A percentile compares a stretch with the other conserved stretches of the same genome.
Evolutionary conservation across 2,329 filamentous ascomycete species (phyloP).

Genomic region (Penicillium sp.): DNA sequence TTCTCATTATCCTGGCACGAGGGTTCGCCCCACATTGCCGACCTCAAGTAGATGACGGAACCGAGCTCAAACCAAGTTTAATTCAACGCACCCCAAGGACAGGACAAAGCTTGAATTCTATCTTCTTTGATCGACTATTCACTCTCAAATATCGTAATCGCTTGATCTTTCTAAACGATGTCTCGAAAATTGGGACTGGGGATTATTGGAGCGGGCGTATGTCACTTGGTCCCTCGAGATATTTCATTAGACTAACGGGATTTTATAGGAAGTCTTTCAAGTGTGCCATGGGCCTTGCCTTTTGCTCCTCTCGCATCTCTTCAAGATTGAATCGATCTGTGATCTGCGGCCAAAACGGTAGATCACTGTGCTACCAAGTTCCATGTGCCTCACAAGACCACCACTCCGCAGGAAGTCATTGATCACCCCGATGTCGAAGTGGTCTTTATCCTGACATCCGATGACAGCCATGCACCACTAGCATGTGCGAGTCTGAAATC

Average conservation of each 20-base stretch:
- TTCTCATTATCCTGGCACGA: neutral
- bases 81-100: neutral
- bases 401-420: constrained; percentile 13
- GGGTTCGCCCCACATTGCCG: neutral
- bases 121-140: neutral
- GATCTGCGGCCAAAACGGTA: constrained; percentile 13
- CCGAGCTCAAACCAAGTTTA: neutral
- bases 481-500: constrained; percentile 13
- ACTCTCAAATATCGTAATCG: too few species aligned
- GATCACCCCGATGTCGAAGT: constrained; percentile 11
- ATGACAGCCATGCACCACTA: constrained; percentile 17
- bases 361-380: constrained; percentile 15
- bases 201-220: constrained; percentile 15
- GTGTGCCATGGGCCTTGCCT: constrained; percentile 16
- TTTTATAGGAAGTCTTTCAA: constrained; percentile 15
- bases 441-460: constrained; percentile 20
- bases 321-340: constrained; percentile 17
- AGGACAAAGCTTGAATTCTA: neutral
- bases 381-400: constrained; percentile 11
- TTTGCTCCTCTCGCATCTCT: constrained; percentile 13
- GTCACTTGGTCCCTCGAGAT: neutral
- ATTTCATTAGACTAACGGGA: neutral
- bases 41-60: neutral
- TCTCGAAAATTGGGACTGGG: constrained; percentile 8
- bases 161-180: neutral